Percentiles rank a stretch among this genome's conserved stretches.
These are phyloP conservation scores for Blepharisma stoltei DNA, from an alignment of 73 alveolate species.

Conservation along the genomic window DNA sequence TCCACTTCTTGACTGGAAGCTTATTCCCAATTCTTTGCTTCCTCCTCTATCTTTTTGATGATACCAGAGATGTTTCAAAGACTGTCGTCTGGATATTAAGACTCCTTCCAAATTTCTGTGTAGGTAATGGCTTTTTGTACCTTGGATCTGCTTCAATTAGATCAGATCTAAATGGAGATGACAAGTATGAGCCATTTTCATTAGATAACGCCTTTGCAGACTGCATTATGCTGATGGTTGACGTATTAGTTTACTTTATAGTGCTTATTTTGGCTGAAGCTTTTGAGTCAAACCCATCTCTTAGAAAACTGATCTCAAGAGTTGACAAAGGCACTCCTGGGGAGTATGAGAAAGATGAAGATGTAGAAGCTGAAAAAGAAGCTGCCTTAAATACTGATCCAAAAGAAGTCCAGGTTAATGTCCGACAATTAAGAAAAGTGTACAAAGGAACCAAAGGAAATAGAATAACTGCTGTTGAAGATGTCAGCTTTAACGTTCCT, in stretches of 20 bases:
- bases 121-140: conserved; percentile 74
- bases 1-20: conserved; percentile 71
- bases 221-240: too few species aligned
- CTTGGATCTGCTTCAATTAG: conserved; percentile 36
- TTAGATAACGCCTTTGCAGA: too few species aligned
- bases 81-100: conserved; percentile 68
- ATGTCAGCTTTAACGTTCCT: conserved; percentile 63
- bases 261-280: conserved; percentile 39
- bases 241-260: conserved; percentile 30
- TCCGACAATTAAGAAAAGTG: conserved; percentile 58
- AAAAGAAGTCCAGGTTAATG: conserved; percentile 42
- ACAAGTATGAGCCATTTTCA: too few species aligned
- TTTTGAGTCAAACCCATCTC: conserved; percentile 34
- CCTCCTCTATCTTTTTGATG: background rate
- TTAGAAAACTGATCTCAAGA: conserved; percentile 33
- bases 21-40: conserved; percentile 18
- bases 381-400: conserved; percentile 41
- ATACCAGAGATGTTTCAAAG: background rate
- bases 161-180: too few species aligned
- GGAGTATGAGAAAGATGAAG: conserved; percentile 39
- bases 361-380: conserved; percentile 45
- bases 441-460: conserved; percentile 50
- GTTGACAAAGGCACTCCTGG: conserved; percentile 29
- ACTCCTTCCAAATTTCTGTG: conserved; percentile 83
- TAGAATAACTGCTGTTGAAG: conserved; percentile 67